phyloP scores from a whole-genome alignment of 371 early-diverging fungal species.

The Mortierella sp. region DNA sequence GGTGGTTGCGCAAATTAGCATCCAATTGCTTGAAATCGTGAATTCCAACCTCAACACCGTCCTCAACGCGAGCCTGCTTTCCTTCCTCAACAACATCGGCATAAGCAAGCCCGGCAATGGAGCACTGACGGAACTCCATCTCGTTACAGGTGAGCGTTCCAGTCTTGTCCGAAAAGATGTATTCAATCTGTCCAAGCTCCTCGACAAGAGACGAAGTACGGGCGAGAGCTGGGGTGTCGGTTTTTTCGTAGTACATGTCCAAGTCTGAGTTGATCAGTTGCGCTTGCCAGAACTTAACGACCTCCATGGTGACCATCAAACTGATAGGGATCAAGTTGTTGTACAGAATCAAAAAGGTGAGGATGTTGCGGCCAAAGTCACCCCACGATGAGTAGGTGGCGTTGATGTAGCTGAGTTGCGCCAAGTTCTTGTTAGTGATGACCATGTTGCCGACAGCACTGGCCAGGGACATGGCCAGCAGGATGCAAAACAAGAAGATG shows the following conservation, averaged over 20 bases:
- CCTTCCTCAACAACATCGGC: constrained; percentile 83
- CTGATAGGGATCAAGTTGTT: constrained; percentile 95
- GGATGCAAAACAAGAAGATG: constrained; percentile 89
- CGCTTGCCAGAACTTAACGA: constrained; percentile 89
- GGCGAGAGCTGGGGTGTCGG: constrained; percentile 88
- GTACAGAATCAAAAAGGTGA: constrained; percentile 91
- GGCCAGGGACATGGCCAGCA: constrained; percentile 87
- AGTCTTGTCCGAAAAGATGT: constrained; percentile 93
- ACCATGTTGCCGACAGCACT: constrained; percentile 86
- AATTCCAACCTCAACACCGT: constrained; percentile 74
- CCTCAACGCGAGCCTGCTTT: constrained; percentile 76
- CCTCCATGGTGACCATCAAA: constrained; percentile 94
- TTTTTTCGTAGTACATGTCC: constrained; percentile 89
- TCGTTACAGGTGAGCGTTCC: constrained; percentile 98
- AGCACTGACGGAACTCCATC: constrained; percentile 94
- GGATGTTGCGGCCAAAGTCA: constrained; percentile 80
- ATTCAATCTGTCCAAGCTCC: constrained; percentile 94
- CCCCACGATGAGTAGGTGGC: constrained; percentile 43
- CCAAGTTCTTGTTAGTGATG: constrained; percentile 62
- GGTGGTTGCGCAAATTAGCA: constrained; percentile 74
- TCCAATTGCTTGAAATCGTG: constrained; percentile 78
- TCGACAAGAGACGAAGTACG: constrained; percentile 94
- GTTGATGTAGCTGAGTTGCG: constrained; percentile 54
- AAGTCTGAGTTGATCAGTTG: constrained; percentile 86
- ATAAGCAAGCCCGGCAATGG: constrained; percentile 85